A percentile compares a stretch with the other conserved stretches of the same genome.
Evolutionary conservation across 1,284 basidiomycete genomes (phyloP).

Genomic region (Boletellus dicymbophilus): DNA sequence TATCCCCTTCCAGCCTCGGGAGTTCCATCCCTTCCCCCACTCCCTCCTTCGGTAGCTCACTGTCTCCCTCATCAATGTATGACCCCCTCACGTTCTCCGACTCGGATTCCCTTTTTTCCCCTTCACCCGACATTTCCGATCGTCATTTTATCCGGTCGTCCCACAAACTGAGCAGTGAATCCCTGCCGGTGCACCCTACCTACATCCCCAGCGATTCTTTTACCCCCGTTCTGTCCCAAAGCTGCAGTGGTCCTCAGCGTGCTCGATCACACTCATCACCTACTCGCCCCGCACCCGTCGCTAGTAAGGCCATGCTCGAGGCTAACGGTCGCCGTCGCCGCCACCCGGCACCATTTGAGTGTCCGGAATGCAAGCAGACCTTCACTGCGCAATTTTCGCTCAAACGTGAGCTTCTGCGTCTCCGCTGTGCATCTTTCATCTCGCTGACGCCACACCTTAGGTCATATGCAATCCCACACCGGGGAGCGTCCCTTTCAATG

Average conservation of each 20-base stretch:
- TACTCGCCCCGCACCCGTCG: constrained; percentile 23
- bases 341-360: constrained; percentile 24
- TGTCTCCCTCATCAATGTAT: constrained; percentile 23
- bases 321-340: constrained; percentile 33
- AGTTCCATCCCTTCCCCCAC: constrained; percentile 27
- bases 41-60: constrained; percentile 23
- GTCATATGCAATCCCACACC: constrained; percentile 33
- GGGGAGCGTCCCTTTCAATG: constrained; percentile 30
- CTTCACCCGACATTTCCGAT: constrained; percentile 25
- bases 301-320: constrained; percentile 35
- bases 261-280: constrained; percentile 16
- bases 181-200: background rate
- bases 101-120: constrained; percentile 18
- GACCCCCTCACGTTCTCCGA: constrained; percentile 19
- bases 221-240: background rate
- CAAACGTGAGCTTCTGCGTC: constrained; percentile 27
- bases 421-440: background rate
- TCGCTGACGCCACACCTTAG: constrained; percentile 21
- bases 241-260: constrained; percentile 11
- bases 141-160: background rate
- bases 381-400: constrained; percentile 35
- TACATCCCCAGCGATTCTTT: constrained; percentile 2
- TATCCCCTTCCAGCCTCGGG: constrained; percentile 17
- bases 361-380: constrained; percentile 23
- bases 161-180: constrained; percentile 11